These are phyloP conservation scores for Agrostemma githago DNA, from an alignment of 148 eudicot species.

Conservation along the genomic window DNA sequence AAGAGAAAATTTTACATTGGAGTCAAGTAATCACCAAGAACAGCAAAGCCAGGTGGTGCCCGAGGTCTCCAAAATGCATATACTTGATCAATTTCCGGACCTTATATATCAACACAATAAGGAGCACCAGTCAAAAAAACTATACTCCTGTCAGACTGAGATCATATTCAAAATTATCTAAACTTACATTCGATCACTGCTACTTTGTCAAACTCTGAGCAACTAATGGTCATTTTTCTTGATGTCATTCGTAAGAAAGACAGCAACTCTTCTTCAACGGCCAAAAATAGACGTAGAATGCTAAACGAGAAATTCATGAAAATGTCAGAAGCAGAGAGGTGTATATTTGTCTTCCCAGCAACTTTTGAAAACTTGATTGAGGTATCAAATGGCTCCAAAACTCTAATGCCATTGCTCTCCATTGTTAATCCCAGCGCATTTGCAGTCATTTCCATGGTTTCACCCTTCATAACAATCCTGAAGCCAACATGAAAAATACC, in stretches of 20 bases:
- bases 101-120: slow-evolving; percentile 32
- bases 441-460: slow-evolving; percentile 73
- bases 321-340: slow-evolving; percentile 70
- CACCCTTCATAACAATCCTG: slow-evolving; percentile 86
- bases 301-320: slow-evolving; percentile 97
- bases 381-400: slow-evolving; percentile 96
- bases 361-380: slow-evolving; percentile 64
- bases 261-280: slow-evolving; percentile 89
- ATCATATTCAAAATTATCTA: slow-evolving; percentile 6
- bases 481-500: slow-evolving; percentile 9
- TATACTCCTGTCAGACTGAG: background rate
- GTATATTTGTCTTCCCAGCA: slow-evolving; percentile 76
- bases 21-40: slow-evolving; percentile 92
- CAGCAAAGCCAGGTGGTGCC: slow-evolving; percentile 96
- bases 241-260: slow-evolving; percentile 75
- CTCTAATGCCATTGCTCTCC: slow-evolving; percentile 94
- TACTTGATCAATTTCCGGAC: slow-evolving; percentile 47
- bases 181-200: slow-evolving; percentile 70
- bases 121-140: background rate
- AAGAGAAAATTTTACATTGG: slow-evolving; percentile 54
- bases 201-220: slow-evolving; percentile 94
- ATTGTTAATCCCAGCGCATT: slow-evolving; percentile 80
- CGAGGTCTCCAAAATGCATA: slow-evolving; percentile 95
- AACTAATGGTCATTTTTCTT: slow-evolving; percentile 67
- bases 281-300: slow-evolving; percentile 81